Base-by-base conservation (phyloP, 768 basidiomycete species). In the Russula sp. region DNA sequence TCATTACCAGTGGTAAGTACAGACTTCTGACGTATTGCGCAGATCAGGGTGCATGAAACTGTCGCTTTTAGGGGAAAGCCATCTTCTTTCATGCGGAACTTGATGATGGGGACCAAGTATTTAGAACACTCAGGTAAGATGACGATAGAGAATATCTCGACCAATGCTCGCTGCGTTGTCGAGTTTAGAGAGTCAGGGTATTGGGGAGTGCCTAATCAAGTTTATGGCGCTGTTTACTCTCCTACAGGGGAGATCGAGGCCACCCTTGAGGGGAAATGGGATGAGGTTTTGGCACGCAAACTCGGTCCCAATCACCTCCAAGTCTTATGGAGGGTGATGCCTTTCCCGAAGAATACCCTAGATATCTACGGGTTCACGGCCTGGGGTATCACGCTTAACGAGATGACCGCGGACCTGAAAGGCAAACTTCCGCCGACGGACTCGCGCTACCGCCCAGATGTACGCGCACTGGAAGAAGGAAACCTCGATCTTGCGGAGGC, bases 51-150 rank as follows among this genome's bases (percentile, higher is more conserved):
- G 16, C 14, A 13, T 55, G 50, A 67, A 32, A 20, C 27, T n/a
- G 13, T 45, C n/a, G 13, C 11, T 45, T 52, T 59, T 68, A 92
- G 92, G 91, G 87, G 82, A 52, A 90, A 88, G 67, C 92, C 92
- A 1, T 91, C 90, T 0, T 89, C 89, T 2, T 95, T 94, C 74
- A 85, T 94, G 78, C 78, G 92, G 64, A 94, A 94, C 74, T 76
- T 95, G 61, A 86, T 94, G 84, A 87, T 91, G 74, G 93, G 93
- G 10, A 88, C 89, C 31, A 94, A 94, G 70, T 95, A 94, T 71
- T 80, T 95, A 32, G 92, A 94, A 71, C 93, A 94, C 69, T 82
- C 80, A 45, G 92, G 92, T 32, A 82, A 87, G 71, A 83, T 94
- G 84, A 82, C 77, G 11, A 84, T 95, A 50, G 83, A 84, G 63